Conservation (phyloP, 192 early-diverging fungal species). For the Entrophospora sp. region DNA sequence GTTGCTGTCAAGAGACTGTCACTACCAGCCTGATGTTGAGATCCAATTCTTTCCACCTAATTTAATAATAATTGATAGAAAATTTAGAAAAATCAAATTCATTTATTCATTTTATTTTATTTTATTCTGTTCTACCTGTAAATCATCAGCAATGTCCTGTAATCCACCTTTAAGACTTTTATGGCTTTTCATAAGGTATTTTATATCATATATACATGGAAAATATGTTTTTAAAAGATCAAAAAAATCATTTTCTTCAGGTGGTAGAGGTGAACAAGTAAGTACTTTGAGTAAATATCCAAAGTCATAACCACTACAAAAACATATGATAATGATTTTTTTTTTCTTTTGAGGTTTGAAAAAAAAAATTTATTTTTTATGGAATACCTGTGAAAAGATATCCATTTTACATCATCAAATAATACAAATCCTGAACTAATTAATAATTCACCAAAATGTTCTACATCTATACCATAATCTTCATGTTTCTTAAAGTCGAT, state of each 20-base stretch:
- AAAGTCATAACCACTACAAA: conserved; percentile 90
- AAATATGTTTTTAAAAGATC: conserved; percentile 85
- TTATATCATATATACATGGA: conserved; percentile 99
- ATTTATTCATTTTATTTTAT: not conserved
- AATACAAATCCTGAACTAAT: conserved; percentile 96
- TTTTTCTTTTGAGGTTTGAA: no score
- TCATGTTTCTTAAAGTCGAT: conserved; percentile 97
- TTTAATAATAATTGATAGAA: not conserved
- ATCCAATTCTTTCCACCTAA: conserved; percentile 82
- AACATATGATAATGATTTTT: conserved; percentile 12
- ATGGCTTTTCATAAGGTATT: conserved; percentile 95
- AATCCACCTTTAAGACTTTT: conserved; percentile 94
- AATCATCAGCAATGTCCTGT: conserved; percentile 96
- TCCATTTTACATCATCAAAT: conserved; percentile 91
- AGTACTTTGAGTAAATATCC: conserved; percentile 95
- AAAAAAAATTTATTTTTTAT: not conserved
- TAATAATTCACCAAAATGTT: conserved; percentile 94
- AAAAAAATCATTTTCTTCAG: conserved; percentile 94
- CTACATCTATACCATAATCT: conserved; percentile 90
- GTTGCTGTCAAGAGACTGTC: conserved; percentile 92
- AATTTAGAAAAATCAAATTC: not conserved
- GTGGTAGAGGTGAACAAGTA: conserved; percentile 81
- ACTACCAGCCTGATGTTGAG: conserved; percentile 98
- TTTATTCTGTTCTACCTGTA: conserved; percentile 59
- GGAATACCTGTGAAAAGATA: conserved; percentile 89